Conservation (phyloP, 2,329 filamentous ascomycete species). For the Colletotrichum lupini region DNA sequence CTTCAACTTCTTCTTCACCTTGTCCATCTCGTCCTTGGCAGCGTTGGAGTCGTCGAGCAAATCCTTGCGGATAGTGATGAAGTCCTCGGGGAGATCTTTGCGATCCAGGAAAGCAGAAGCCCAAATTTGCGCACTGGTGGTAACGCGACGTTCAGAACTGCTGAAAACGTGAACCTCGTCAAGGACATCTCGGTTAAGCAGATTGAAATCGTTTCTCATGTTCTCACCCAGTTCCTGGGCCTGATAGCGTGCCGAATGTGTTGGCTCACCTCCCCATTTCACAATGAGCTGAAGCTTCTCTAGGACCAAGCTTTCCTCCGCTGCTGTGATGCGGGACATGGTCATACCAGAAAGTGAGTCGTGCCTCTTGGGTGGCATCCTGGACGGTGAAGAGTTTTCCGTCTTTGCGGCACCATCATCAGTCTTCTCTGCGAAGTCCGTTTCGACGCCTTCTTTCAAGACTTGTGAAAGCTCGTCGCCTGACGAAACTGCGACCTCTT, state of each 20-base stretch:
- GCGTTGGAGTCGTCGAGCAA: slow-evolving; percentile 97
- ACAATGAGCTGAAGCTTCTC: slow-evolving; percentile 98
- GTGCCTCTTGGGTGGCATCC: slow-evolving; percentile 70
- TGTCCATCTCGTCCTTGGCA: slow-evolving; percentile 99
- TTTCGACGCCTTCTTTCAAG: slow-evolving; percentile 45
- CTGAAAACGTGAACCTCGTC: slow-evolving; percentile 96
- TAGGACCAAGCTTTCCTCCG: slow-evolving; percentile 90
- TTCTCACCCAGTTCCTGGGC: slow-evolving; percentile 94
- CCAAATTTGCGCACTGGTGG: slow-evolving; percentile 97
- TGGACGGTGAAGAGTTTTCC: slow-evolving; percentile 35
- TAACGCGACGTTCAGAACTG: slow-evolving; percentile 93
- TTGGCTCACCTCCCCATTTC: slow-evolving; percentile 99
- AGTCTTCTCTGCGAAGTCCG: slow-evolving; percentile 38
- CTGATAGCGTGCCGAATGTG: slow-evolving; percentile 96
- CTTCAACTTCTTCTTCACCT: slow-evolving; percentile 99
- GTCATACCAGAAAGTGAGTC: slow-evolving; percentile 92
- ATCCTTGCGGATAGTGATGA: slow-evolving; percentile 92
- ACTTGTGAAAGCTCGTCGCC: slow-evolving; percentile 46
- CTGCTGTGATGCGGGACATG: slow-evolving; percentile 92
- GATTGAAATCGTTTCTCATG: slow-evolving; percentile 92
- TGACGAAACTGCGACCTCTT: slow-evolving; percentile 55
- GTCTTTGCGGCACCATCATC: slow-evolving; percentile 29
- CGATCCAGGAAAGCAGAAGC: slow-evolving; percentile 88
- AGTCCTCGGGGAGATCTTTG: slow-evolving; percentile 85
- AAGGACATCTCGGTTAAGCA: slow-evolving; percentile 92